A percentile compares a stretch with the other conserved stretches of the same genome.
These are phyloP conservation scores for Aphanomyces stellatus DNA, from an alignment of 352 stramenopile species.

Conservation along the genomic window DNA sequence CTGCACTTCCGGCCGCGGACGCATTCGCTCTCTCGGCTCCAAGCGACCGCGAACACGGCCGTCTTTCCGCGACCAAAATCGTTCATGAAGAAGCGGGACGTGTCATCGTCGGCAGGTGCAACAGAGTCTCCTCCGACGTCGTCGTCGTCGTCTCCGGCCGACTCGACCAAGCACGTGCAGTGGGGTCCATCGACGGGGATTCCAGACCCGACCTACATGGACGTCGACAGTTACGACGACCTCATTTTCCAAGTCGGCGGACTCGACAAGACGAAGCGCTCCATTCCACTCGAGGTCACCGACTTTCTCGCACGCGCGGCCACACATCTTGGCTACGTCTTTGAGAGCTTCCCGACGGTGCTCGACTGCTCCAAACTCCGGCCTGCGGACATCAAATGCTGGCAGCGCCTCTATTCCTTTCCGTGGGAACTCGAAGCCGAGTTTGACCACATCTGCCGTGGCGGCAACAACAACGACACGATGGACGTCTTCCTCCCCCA, in stretches of 20 bases:
- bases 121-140: not conserved
- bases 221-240: not conserved
- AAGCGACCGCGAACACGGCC: too few species aligned
- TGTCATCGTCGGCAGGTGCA: not conserved
- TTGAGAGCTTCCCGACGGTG: not conserved
- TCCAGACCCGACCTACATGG: not conserved
- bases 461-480: too few species aligned
- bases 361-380: not conserved
- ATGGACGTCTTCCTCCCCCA: not conserved
- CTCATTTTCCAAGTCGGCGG: not conserved
- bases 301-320: slow-evolving; percentile 1
- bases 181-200: not conserved
- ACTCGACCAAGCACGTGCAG: not conserved
- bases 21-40: not conserved
- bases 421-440: not conserved
- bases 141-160: not conserved
- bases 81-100: not conserved
- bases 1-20: not conserved
- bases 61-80: too few species aligned
- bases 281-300: not conserved
- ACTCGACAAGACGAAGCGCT: not conserved
- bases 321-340: not conserved
- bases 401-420: not conserved
- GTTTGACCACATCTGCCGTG: not conserved
- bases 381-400: not conserved